phyloP scores from a whole-genome alignment of 2,329 filamentous ascomycete species.

The Bertia moriformis region DNA sequence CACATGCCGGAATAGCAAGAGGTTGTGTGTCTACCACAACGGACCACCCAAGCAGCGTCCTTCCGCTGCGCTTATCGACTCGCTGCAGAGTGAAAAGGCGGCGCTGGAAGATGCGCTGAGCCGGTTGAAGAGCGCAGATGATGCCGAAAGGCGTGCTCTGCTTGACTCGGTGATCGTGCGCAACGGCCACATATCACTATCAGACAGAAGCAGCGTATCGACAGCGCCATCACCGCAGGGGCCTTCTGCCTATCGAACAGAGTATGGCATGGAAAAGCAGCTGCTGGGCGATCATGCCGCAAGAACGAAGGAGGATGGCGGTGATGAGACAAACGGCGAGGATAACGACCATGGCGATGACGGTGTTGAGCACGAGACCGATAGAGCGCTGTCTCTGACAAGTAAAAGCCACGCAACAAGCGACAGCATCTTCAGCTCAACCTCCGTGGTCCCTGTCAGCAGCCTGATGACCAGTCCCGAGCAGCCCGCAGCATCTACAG shows the following conservation, averaged over 20 bases:
- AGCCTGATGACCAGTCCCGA: not conserved
- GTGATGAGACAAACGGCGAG: too few relatives aligned
- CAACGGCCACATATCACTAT: not conserved
- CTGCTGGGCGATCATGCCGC: too few relatives aligned
- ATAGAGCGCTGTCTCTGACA: not conserved
- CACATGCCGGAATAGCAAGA: not conserved
- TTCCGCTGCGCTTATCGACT: too few relatives aligned
- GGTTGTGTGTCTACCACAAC: not conserved
- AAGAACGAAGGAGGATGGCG: too few relatives aligned
- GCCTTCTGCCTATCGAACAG: too few relatives aligned
- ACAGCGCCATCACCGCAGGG: too few relatives aligned
- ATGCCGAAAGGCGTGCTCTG: not conserved
- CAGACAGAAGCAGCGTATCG: too few relatives aligned
- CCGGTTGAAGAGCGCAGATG: too few relatives aligned
- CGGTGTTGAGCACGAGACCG: not conserved
- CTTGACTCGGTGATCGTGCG: not conserved
- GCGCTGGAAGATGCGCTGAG: too few relatives aligned
- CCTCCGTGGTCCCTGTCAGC: not conserved
- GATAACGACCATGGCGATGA: not conserved
- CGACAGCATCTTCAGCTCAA: not conserved
- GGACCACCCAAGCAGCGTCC: not conserved
- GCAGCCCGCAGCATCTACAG: not conserved
- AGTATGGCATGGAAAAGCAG: too few relatives aligned
- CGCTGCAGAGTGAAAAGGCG: too few relatives aligned
- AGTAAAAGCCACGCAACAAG: not conserved